Evolutionary conservation across 2,329 filamentous ascomycete species (phyloP).

Genomic region (Hymenoscyphus fructigenus): DNA sequence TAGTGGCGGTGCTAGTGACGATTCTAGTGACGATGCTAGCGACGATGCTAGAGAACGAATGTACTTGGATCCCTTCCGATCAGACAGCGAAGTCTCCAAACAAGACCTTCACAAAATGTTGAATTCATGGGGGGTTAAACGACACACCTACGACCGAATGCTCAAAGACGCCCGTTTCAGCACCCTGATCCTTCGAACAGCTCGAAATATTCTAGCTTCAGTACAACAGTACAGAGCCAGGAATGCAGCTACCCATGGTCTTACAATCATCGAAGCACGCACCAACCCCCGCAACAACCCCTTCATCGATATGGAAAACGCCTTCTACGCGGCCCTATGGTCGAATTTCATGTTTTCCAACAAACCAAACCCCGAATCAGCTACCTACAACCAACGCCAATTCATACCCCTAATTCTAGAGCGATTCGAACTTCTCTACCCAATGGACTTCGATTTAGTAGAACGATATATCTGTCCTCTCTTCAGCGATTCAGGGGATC

Average conservation of each 20-base stretch:
- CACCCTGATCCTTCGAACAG: slow-evolving; percentile 71
- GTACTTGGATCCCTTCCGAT: slow-evolving; percentile 81
- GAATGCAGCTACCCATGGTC: slow-evolving; percentile 17
- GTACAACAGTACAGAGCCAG: slow-evolving; percentile 51
- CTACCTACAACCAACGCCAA: slow-evolving; percentile 30
- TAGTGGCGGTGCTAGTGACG: too few relatives aligned
- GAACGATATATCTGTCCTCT: slow-evolving; percentile 39
- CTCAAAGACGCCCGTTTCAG: slow-evolving; percentile 63
- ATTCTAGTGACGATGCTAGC: slow-evolving; percentile 32
- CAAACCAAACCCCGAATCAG: slow-evolving; percentile 25
- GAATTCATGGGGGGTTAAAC: slow-evolving; percentile 44
- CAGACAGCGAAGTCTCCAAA: slow-evolving; percentile 63
- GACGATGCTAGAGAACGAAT: slow-evolving; percentile 54
- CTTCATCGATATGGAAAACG: slow-evolving; percentile 38
- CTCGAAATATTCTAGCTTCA: slow-evolving; percentile 77
- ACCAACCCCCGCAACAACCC: slow-evolving; percentile 31
- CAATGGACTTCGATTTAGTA: slow-evolving; percentile 41
- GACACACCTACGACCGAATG: slow-evolving; percentile 50
- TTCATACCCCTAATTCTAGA: slow-evolving; percentile 39
- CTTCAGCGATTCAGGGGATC: slow-evolving; percentile 34
- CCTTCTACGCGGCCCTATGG: slow-evolving; percentile 41
- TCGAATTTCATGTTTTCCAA: slow-evolving; percentile 38
- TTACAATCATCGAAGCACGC: slow-evolving; percentile 23
- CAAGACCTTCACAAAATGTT: slow-evolving; percentile 59
- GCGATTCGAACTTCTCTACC: slow-evolving; percentile 38